Base-by-base conservation (phyloP, 192 early-diverging fungal genomes). In the Coemansia furcata region DNA sequence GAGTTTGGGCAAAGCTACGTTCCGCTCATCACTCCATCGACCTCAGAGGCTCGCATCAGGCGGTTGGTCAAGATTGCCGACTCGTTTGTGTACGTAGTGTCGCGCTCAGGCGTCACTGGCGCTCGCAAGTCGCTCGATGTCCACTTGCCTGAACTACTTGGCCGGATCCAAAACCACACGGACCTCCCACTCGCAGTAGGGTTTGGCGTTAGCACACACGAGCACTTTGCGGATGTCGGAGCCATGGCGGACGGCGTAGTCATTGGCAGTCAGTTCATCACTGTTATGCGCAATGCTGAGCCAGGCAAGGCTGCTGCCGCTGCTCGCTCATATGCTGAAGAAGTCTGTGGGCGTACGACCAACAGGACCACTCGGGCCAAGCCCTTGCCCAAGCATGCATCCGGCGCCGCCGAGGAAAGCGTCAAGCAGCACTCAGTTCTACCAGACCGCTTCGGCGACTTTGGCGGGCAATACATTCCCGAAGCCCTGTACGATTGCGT, bases 401-500 rank as follows among this genome's bases (percentile, higher is more conserved):
- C 67, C n/a, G 37, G 23, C 67, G 38, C 42, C 2, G 63, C 70
- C 26, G 49, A 44, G 66, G 72, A 71, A 54, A 65, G 54, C 8
- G 36, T 52, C 17, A 32, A 67, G 54, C 42, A 46, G 29, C 81
- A 86, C 42, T 85, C 92, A 58, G 68, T 85, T 59, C 72, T 96
- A 6, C 84, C 88, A 6, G 77, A 89, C 54, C 91, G 95, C 23
- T 99, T 94, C 71, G 97, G 97, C 67, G 87, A 93, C 39, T 99
- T 93, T 78, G 97, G 97, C 71, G 97, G 97, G 23, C 94, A 94
- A 71, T 99, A 99, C 79, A 92, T 97, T 6, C 94, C 97, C 10
- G 97, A 99, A 76, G 91, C 97, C n/a, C 86, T 99, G 30, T 93
- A 98, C 19, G 94, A 95, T 73, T 98, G 96, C 72, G 78, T 99